phyloP scores from a whole-genome alignment of 1,139 yeast genomes.

The Hemisphaericaspora xylofermentans region DNA sequence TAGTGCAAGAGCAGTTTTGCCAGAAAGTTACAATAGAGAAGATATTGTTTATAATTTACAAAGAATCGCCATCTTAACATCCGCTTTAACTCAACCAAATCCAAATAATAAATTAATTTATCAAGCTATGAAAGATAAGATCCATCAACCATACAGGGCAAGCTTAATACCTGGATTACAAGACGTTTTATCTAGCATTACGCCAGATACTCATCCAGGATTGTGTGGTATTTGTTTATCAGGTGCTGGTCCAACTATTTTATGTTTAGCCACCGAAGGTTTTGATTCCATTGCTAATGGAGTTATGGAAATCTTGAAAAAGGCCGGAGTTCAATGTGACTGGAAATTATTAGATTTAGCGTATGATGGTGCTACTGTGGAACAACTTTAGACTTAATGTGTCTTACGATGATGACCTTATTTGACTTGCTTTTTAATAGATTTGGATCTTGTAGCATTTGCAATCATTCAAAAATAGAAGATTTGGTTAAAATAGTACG shows the following conservation, averaged over 20 bases:
- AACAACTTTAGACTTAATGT: slow-evolving; percentile 6
- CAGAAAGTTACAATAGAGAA: slow-evolving; percentile 70
- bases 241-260: slow-evolving; percentile 97
- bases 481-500: too few relatives aligned
- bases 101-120: slow-evolving; percentile 83
- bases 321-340: slow-evolving; percentile 66
- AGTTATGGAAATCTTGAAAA: slow-evolving; percentile 66
- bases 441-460: neutral
- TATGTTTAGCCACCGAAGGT: slow-evolving; percentile 87
- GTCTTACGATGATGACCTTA: neutral
- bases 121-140: slow-evolving; percentile 94
- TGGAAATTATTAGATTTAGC: slow-evolving; percentile 89
- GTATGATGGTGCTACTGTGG: slow-evolving; percentile 73
- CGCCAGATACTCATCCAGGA: slow-evolving; percentile 81
- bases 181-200: slow-evolving; percentile 75
- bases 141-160: slow-evolving; percentile 94
- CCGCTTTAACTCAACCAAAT: slow-evolving; percentile 79
- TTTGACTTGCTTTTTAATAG: neutral
- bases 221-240: slow-evolving; percentile 90
- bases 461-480: too few relatives aligned
- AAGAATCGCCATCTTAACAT: slow-evolving; percentile 48
- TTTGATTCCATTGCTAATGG: slow-evolving; percentile 81
- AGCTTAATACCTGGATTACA: slow-evolving; percentile 87
- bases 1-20: slow-evolving; percentile 84
- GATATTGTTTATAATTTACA: slow-evolving; percentile 86